These are phyloP conservation scores for Tricholomella constricta DNA, from an alignment of 768 basidiomycete species.

Conservation along the genomic window DNA sequence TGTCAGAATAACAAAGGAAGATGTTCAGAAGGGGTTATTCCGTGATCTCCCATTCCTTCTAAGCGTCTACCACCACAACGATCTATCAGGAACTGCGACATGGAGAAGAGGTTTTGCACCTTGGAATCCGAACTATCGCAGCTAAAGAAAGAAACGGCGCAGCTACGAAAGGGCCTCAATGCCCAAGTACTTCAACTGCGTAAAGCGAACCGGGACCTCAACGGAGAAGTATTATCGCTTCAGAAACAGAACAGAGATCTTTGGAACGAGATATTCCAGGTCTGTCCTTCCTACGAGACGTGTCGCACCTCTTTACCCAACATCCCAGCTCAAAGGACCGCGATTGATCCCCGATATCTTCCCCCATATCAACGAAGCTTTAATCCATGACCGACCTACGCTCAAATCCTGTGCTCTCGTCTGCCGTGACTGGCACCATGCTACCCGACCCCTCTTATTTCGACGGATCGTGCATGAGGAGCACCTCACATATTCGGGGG, in stretches of 20 bases:
- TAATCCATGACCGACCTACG: background rate
- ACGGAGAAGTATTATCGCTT: background rate
- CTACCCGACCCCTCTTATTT: background rate
- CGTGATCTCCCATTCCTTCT: no score
- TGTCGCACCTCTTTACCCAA: background rate
- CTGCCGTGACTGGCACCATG: background rate
- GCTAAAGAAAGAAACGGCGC: background rate
- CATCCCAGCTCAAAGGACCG: background rate
- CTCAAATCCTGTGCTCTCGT: background rate
- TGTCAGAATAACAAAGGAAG: no score
- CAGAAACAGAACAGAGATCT: background rate
- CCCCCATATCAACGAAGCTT: background rate
- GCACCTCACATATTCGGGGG: background rate
- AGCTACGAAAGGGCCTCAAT: background rate
- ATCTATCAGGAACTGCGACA: no score
- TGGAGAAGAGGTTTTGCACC: background rate
- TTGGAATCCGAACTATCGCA: background rate
- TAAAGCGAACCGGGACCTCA: background rate
- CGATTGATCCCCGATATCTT: background rate
- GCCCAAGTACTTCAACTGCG: background rate
- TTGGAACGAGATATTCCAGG: background rate
- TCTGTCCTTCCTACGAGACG: background rate
- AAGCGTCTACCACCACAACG: no score
- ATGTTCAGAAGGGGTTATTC: no score
- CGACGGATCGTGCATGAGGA: background rate